Base-by-base conservation (phyloP, 1,139 yeast genomes). In the Hyphopichia buzzinii region DNA sequence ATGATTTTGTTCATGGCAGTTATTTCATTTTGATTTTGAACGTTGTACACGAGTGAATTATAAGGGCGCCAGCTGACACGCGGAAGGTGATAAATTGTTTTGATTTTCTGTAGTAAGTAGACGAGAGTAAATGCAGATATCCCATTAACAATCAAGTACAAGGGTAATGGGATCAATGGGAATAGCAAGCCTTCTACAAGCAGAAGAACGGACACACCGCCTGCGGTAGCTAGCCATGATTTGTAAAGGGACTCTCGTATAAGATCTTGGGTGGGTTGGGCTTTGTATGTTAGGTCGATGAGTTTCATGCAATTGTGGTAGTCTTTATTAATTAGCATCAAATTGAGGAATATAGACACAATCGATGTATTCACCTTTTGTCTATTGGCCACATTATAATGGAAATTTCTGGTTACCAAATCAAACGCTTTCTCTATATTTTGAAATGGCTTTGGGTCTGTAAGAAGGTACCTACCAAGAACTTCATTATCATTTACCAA, bases 41-140 rank as follows among this genome's bases (percentile, higher is more conserved):
- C 46, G 8, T 56, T 56, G 40, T 61, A 48, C 12, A 47, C 23
- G 3, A 51, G 13, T 1, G 54, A 45, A 16, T 52, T 57, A 38
- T 67, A 61, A 3, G 54, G 54, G 27, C 75, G 42, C 71, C 73
- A 69, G 23, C 59, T 48, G 4, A 68, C 47, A 26, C 73, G 43
- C 1, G 62, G 62, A 3, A 64, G 35, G 10, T 44, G 40, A 5
- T 44, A 39, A 4, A 59, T 44, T 3, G 46, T 42, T 8, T 40
- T 42, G 4, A 57, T 25, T 14, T 45, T 35, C 38, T 44, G 25
- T 36, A 40, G 41, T 16, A 34, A 45, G 40, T 34, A 40, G 22
- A 25, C 27, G 13, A 33, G 14, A 4, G 12, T 12, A 5, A n/a
- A 14, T 5, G 19, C 21, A 10, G 16, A 11, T 3, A n/a, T 17